Percentiles rank a stretch among this genome's conserved stretches.
phyloP scores from a whole-genome alignment of 176 grass and related monocot genomes.

The Lolium multiflorum region DNA sequence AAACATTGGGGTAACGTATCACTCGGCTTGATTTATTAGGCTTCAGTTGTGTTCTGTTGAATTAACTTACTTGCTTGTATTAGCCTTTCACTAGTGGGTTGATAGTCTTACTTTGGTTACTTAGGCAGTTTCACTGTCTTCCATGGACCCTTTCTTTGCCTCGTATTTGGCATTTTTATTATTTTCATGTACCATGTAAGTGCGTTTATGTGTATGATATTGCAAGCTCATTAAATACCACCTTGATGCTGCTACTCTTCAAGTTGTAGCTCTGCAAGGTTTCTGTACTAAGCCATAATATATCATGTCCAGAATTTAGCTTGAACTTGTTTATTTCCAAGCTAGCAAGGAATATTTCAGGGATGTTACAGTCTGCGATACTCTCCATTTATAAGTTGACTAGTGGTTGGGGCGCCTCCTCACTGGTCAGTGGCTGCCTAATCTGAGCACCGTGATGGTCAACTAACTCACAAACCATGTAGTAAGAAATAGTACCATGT shows the following conservation, averaged over 20 bases:
- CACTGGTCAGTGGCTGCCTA: too few species aligned
- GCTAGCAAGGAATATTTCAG: background rate
- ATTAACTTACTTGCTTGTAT: background rate
- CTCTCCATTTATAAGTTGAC: background rate
- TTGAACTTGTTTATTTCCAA: background rate
- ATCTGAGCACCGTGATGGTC: too few species aligned
- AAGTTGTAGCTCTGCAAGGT: background rate
- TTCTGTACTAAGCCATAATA: background rate
- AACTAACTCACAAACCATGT: too few species aligned
- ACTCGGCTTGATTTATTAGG: background rate
- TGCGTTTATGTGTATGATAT: background rate
- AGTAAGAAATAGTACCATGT: too few species aligned
- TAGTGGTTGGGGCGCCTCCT: too few species aligned
- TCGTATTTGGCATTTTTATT: background rate
- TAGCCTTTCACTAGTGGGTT: background rate
- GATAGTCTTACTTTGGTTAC: background rate
- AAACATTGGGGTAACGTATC: background rate
- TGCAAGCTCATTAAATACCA: background rate
- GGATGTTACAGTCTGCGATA: too few species aligned
- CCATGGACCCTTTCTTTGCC: background rate
- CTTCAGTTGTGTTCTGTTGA: background rate
- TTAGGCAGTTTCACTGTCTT: background rate
- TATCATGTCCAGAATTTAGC: background rate
- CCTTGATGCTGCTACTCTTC: too few species aligned
- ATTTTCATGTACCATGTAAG: background rate